Base-by-base conservation (phyloP, 192 early-diverging fungal genomes). In the Spizellomyces sp. region DNA sequence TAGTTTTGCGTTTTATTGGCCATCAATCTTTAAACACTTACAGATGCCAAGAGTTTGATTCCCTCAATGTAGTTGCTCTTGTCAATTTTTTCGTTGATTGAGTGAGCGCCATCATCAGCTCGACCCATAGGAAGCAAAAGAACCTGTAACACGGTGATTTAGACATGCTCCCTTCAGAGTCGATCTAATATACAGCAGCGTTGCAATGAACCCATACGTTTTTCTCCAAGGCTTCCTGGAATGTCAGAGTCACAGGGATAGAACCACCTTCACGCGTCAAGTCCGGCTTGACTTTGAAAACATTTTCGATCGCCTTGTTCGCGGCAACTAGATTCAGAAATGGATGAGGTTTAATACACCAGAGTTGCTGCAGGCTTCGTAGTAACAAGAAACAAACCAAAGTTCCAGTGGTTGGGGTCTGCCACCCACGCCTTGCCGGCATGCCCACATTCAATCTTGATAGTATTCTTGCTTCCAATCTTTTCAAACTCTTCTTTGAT, bases 251-350 rank as follows among this genome's bases (percentile, higher is more conserved):
- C 12, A 99, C 96, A 21, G 97, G 97, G 75, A 99, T 99, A 42
- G 92, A 94, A 8, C 97, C 97, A 66, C 95, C 96, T 86, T 99
- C 97, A 76, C 97, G 91, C 27, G 96, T 99, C 76, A 93, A 84
- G 75, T 99, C 97, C 62, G 97, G 97, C 80, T 88, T 93, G 69
- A 91, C 90, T 58, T 89, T 87, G 78, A 90, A 96, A n/a, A 98
- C 91, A 52, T 80, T 91, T 84, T 98, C 93, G 66, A 93, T 89
- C 70, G 97, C 97, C n/a, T 87, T 87, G 52, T 90, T 81, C 44
- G 90, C 97, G 43, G 97, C 95, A 45, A 94, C 90, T 36, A 89
- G 71, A 21, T 17, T 17, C 46, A 55, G 9, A 59, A 7, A 36
- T 36, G 3, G 27, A 36, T 36, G 27, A 36, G 27, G 27, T 36